Base-by-base conservation (phyloP, 2,329 filamentous ascomycete genomes). In the Penicillium capsulatum region DNA sequence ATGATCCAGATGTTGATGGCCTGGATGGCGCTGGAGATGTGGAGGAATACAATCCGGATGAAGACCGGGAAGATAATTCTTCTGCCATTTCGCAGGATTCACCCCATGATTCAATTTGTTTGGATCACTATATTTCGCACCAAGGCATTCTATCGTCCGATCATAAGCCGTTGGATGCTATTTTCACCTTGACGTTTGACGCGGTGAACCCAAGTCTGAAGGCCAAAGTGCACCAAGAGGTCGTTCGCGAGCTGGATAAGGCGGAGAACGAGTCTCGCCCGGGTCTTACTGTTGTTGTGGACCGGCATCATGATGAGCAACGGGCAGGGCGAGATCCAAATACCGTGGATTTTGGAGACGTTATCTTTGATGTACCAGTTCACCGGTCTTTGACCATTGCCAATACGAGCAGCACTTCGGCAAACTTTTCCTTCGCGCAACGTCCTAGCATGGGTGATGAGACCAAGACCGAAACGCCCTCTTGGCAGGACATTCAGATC, bases 121-220 rank as follows among this genome's bases (percentile, higher is more conserved):
- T 81, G n/a, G 71, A 80, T 37, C 73, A 85, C 42, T 98, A 98
- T 61, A 80, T 82, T 0, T 91, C 90, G 0, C 87, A 97, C 57
- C 92, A 97, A 63, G 77, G 85, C 13, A 83, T 98, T 16, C 77
- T 86, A 11, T 95, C 91, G 1, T 97, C 91, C 0, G 92, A 98
- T 55, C 92, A 98, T 66, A 98, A 98, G 61, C 94, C 92, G 0
- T 69, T 98, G 2, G 79, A 83, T 42, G 87, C 89, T 1, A 71
- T 90, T 1, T 97, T 97, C 58, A 83, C 79, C 0, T 67, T 98
- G 6, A 83, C 84, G 31, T 96, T 92, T 58, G 86, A 96, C 47
- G 84, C 86, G 0, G 86, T 95, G 1, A 81, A 94, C 0, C 85
- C 89, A 0, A 83, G 91, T 17, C 69, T 95, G 17, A 96, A 94